Conservation (phyloP, 2,329 filamentous ascomycete species). For the Corinectria fuckeliana region DNA sequence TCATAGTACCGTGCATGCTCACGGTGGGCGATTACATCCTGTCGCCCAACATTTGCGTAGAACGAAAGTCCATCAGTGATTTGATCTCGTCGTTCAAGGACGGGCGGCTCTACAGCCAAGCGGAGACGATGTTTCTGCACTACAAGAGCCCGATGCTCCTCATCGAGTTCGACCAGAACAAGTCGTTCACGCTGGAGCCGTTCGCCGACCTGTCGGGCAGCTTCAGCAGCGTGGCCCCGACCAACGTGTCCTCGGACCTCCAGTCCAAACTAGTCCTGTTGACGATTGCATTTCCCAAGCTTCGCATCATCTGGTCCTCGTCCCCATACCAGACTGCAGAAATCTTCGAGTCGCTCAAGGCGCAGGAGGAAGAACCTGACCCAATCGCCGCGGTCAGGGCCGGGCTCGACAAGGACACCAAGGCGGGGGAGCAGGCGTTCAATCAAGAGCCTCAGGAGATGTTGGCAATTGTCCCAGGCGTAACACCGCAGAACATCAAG, state of each 20-base stretch:
- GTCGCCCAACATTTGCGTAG: constrained; percentile 88
- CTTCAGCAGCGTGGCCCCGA: constrained; percentile 67
- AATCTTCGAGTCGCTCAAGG: constrained; percentile 94
- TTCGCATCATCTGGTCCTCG: constrained; percentile 93
- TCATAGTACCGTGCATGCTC: constrained; percentile 91
- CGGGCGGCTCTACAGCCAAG: constrained; percentile 89
- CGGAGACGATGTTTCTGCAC: constrained; percentile 91
- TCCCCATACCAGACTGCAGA: constrained; percentile 96
- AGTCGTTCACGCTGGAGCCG: constrained; percentile 92
- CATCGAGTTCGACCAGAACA: constrained; percentile 98
- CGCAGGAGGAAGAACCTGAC: constrained; percentile 87
- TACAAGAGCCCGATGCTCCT: constrained; percentile 90
- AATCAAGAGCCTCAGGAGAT: constrained; percentile 90
- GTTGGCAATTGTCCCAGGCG: constrained; percentile 82
- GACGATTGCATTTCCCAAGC: constrained; percentile 86
- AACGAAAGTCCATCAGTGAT: constrained; percentile 92
- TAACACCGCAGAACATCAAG: constrained; percentile 79
- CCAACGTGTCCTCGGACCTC: constrained; percentile 70
- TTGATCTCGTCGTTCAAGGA: constrained; percentile 91
- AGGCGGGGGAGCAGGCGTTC: constrained; percentile 73
- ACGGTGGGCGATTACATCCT: constrained; percentile 97
- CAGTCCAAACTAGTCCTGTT: constrained; percentile 92
- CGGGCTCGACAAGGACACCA: constrained; percentile 67
- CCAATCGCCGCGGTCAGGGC: constrained; percentile 84
- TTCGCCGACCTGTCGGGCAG: constrained; percentile 72